phyloP scores from a whole-genome alignment of 2,329 filamentous ascomycete genomes.

The Monosporascus sp. region DNA sequence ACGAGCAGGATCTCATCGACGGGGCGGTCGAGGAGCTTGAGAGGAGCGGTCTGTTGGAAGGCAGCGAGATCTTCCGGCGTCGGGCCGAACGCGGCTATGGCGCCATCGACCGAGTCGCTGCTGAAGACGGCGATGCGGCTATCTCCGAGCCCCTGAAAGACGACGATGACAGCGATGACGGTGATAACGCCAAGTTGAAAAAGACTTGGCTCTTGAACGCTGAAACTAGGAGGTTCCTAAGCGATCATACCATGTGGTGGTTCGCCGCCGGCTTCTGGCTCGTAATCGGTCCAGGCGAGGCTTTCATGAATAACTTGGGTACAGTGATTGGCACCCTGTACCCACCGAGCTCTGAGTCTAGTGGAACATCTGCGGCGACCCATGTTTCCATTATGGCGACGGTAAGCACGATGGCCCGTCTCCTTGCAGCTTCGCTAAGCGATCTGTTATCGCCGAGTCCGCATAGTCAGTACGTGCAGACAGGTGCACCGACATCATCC shows the following conservation, averaged over 20 bases:
- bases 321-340: constrained; percentile 88
- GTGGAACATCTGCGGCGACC: constrained; percentile 64
- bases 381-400: constrained; percentile 91
- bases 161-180: constrained; percentile 30
- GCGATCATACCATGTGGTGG: constrained; percentile 93
- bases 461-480: constrained; percentile 53
- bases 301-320: constrained; percentile 95
- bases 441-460: constrained; percentile 75
- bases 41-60: constrained; percentile 74
- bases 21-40: constrained; percentile 89
- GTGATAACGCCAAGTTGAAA: constrained; percentile 57
- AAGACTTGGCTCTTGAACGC: constrained; percentile 90
- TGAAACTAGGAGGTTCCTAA: constrained; percentile 79
- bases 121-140: constrained; percentile 39
- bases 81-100: constrained; percentile 57
- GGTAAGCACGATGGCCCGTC: constrained; percentile 82
- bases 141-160: constrained; percentile 33
- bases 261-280: constrained; percentile 88
- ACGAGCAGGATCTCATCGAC: constrained; percentile 83
- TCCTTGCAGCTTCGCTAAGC: constrained; percentile 84
- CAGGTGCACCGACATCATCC: constrained; percentile 28
- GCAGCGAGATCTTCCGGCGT: constrained; percentile 66
- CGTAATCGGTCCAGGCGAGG: constrained; percentile 90
- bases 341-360: constrained; percentile 44
- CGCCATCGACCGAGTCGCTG: constrained; percentile 43